phyloP scores from a whole-genome alignment of 441 rosid species.

The Syzygium malaccense region DNA sequence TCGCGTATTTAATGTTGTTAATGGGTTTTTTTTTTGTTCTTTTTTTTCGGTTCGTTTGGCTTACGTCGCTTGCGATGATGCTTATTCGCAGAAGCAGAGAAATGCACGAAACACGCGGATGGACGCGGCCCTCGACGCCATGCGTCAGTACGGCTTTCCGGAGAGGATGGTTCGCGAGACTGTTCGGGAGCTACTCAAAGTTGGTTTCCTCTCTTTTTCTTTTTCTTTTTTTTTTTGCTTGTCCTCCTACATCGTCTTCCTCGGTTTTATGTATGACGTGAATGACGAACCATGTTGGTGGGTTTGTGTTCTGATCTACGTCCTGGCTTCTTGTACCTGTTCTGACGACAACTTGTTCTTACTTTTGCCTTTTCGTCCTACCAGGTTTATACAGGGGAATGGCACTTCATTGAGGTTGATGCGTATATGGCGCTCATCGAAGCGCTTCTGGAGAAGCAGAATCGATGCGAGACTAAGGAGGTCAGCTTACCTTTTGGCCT shows the following conservation, averaged over 20 bases:
- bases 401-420: slow-evolving; percentile 21
- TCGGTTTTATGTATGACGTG: neutral
- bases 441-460: slow-evolving; percentile 12
- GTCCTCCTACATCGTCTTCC: neutral
- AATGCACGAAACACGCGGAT: neutral
- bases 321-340: neutral
- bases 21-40: neutral
- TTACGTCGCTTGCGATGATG: neutral
- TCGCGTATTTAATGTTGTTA: neutral
- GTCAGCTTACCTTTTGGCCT: neutral
- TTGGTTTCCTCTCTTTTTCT: neutral
- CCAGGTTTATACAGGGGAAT: slow-evolving; percentile 20
- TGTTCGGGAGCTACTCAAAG: neutral
- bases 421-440: slow-evolving; percentile 14
- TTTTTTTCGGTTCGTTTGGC: neutral
- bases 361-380: neutral
- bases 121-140: slow-evolving; percentile 8
- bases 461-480: neutral
- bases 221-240: neutral
- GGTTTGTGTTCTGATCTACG: neutral
- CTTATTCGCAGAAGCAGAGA: neutral
- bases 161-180: neutral
- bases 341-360: neutral
- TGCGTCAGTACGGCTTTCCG: neutral
- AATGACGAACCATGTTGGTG: neutral